Evolutionary conservation across 2,329 filamentous ascomycete species (phyloP), one percentile per base, ranked within the genome.

Genomic region (Trichoderma breve): DNA sequence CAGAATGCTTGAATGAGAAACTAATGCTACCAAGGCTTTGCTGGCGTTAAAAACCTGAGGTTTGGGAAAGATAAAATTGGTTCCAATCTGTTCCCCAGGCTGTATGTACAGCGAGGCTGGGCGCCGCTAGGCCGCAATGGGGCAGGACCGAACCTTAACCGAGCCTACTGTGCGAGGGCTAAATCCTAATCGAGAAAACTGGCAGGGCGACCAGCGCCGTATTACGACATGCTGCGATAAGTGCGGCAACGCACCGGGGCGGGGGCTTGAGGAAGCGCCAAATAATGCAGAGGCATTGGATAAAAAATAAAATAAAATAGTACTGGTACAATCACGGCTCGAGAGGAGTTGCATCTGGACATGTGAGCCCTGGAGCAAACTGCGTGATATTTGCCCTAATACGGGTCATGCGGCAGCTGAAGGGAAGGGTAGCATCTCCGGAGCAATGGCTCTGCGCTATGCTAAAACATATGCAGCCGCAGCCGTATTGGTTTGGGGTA

Each of bases 21-120:
- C 69, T 71, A 67, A 62, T 32, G 68, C 66, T 72, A 65, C 66
- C 66, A 70, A 57, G 60, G 66, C 66, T 67, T 72, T 70, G 74
- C 70, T 74, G 76, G 77, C 74, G 74, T 74, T 74, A 78, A 81
- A 81, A 80, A 77, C 79, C 78, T 78, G 74, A 79, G 76, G 77
- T 79, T 78, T 75, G 70, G 74, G 74, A 73, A 76, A 76, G 75
- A 74, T 74, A 75, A 80, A 79, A 77, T 78, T 79, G 78, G 73
- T 74, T 73, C 65, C 70, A 63, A 73, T 72, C 72, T 69, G 72
- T 72, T 70, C 72, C 73, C 73, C 72, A 67, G 75, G 63, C 69
- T 71, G 51, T 62, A 61, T 61, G 69, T 21, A 66, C 71, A 58
- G 63, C 66, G 66, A 72, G 47, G 72, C 69, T 72, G 73, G 70